Conservation (phyloP, 2,329 filamentous ascomycete genomes). For the Cryphonectria naterciae region DNA sequence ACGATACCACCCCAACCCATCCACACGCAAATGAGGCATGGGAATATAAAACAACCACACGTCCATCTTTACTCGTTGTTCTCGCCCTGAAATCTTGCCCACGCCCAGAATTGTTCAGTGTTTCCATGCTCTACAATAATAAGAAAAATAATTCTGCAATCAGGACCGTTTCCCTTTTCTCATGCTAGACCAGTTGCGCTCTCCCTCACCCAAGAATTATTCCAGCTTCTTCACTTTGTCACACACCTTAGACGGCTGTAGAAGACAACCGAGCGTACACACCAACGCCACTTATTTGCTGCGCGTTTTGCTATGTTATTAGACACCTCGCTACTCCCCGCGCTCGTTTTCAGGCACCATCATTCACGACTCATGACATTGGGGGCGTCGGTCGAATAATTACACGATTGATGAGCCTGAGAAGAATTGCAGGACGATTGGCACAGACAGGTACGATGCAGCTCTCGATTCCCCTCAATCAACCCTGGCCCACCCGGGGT, state of each 20-base stretch:
- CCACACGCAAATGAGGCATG: slow-evolving; percentile 10
- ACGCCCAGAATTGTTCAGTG: not conserved
- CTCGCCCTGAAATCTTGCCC: slow-evolving; percentile 9
- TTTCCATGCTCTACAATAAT: not conserved
- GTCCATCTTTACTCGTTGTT: slow-evolving; percentile 12
- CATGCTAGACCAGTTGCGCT: not conserved
- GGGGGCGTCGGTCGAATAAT: not conserved
- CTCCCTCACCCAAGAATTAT: not conserved
- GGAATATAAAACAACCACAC: slow-evolving; percentile 25
- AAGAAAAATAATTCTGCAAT: not conserved
- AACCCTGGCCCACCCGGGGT: not conserved
- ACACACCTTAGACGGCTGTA: not conserved
- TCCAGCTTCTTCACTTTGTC: not conserved
- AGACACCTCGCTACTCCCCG: slow-evolving; percentile 16
- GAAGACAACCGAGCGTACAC: not conserved
- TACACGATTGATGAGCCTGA: not conserved
- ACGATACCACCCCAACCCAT: slow-evolving; percentile 28
- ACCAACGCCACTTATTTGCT: not conserved
- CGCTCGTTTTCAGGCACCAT: not conserved
- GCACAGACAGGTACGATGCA: not conserved
- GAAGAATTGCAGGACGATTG: not conserved
- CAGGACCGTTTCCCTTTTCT: not conserved
- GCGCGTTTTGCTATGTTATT: slow-evolving; percentile 17
- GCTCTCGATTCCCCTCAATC: not conserved
- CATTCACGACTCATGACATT: slow-evolving; percentile 14